Evolutionary conservation across 2,329 filamentous ascomycete species (phyloP), one percentile per base, ranked within the genome.

Genomic region (Aspergillus fumigatus): DNA sequence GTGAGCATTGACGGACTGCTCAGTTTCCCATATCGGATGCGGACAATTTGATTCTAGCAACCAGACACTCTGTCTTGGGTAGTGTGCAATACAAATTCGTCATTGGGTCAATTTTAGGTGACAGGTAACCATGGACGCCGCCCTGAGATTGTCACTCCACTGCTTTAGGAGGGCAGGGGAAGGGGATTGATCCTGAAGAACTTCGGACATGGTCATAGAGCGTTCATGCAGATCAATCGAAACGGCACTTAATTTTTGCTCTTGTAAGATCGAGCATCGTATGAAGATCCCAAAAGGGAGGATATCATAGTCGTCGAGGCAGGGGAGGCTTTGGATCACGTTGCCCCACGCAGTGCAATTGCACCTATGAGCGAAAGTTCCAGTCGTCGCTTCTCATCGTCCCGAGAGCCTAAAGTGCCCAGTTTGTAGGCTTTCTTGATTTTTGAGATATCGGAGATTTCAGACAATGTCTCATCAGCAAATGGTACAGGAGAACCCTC

Each of bases 351-450:
- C 63, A 94, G 71, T 1, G 92, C 90, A 83, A 97, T 95, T 17
- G 84, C 82, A 1, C 89, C 87, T 53, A 96, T 66, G 4, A 93
- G 79, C 45, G 89, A 79, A 53, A 83, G 79, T 69, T 95, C 90
- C 47, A 89, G 77, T 65, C 60, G 62, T 43, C 62, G 67, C 38
- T 62, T 66, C 17, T 58, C 60, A 29, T 67, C 60, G 25, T 66
- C 63, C 17, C 66, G 50, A 38, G 59, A 74, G 62, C 77, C 74
- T n/a, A 84, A 70, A 7, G 81, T 79, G 60, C 88, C 88, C 29
- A 97, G 75, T 72, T 96, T 96, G 75, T 97, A 97, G 60, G 90
- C 86, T 75, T 96, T 97, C 68, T 84, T 85, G 32, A 97, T 83
- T 67, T 86, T 88, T 23, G 78, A 71, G 65, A 88, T 71, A 69